Evolutionary conservation across 371 early-diverging fungal species (phyloP), one percentile per base, ranked within the genome.

Genomic region (Apophysomyces variabilis): DNA sequence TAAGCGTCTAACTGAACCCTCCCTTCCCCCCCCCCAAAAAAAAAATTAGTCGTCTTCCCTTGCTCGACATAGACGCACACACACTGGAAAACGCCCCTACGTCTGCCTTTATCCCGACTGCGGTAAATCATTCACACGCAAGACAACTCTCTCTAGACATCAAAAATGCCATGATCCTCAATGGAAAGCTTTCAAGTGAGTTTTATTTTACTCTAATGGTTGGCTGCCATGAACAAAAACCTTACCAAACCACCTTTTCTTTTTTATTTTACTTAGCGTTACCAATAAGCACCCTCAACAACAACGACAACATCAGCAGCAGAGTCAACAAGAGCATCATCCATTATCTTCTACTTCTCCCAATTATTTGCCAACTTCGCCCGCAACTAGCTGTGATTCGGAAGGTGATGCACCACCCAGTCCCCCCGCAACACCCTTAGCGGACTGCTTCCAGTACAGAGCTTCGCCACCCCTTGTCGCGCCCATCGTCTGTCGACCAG

Each of bases 91-190:
- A 61, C 69, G 82, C 18, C 82, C 82, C 47, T 82, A 82, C 70
- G 79, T 79, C 5, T 82, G 82, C 65, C 72, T 81, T 61, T 71
- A 82, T 60, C 72, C 73, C 45, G 73, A 71, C 38, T 89, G 89
- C 71, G 82, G 79, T 21, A 85, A 85, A 72, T 80, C 87, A 4
- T 89, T 87, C 64, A 86, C 86, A 62, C 85, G 90, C 60, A 89
- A 89, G 79, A 89, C 89, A 0, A 90, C 87, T 4, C 66, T 91
- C 37, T 89, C 89, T 16, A 84, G 87, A 69, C 91, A 91, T 65
- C 85, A 85, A 64, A 71, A 86, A 60, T 82, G 78, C 61, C 83
- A 82, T 57, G 80, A 80, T 60, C 73, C 75, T 58, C 72, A 74
- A 57, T 74, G 71, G 70, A 72, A 74, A 41, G 60, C 68, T 18